Evolutionary conservation across 2,329 filamentous ascomycete genomes (phyloP), one percentile per base, ranked within the genome.

Genomic region (Epichloe elymi): DNA sequence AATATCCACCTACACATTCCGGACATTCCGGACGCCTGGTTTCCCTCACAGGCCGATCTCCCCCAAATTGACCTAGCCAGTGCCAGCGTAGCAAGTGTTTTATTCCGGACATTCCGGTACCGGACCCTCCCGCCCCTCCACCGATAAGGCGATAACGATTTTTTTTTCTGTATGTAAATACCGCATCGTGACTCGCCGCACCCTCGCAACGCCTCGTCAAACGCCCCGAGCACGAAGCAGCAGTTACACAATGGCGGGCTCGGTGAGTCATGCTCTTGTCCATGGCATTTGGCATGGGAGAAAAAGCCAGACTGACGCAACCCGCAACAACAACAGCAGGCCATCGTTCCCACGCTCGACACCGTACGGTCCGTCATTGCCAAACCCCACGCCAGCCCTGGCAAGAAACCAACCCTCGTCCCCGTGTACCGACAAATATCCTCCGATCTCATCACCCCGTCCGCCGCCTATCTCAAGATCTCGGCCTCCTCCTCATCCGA

Each of bases 401-500:
- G 54, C 47, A 58, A 54, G 44, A 62, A 67, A 57, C 67, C 83
- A 14, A 95, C 93, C 60, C 78, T 94, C 55, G 79, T 95, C 8
- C 88, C 89, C 2, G 67, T 95, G 41, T 89, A 84, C 68, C 83
- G 86, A 26, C 87, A 90, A 57, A 88, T 95, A 60, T 82, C 88
- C 5, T 91, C 91, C 60, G 91, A 96, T 68, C 83, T 97, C 58
- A 78, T 97, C 66, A 98, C 91, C 1, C 93, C 93, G 3, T 91
- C 88, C n/a, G 80, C 87, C 55, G 91, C 94, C 59, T 98, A 97
- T 69, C 78, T 98, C 58, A 97, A 96, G 70, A 77, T 96, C 59
- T 84, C 87, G 37, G 78, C 82, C 55, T 82, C 85, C 26, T 59
- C 65, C 37, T 61, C 66, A 41, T 86, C 86, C 46, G 83, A 87